These are phyloP conservation scores for Colletotrichum falcatum DNA, from an alignment of 2,329 filamentous ascomycete species.

Conservation along the genomic window DNA sequence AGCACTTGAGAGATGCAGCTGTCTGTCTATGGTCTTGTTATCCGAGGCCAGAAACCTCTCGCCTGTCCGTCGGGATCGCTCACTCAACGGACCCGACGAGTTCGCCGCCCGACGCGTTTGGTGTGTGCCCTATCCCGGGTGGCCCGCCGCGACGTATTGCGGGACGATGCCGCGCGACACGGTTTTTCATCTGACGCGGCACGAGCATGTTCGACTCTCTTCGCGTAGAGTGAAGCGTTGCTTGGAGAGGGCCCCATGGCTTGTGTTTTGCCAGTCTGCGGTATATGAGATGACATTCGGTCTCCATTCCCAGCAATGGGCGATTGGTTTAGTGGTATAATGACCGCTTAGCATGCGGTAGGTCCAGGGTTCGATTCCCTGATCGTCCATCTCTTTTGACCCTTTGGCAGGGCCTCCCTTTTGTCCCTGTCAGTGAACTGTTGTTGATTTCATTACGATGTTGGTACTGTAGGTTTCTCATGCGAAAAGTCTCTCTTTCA, in stretches of 20 bases:
- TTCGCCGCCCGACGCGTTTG: constrained; percentile 25
- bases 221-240: not conserved
- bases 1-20: not conserved
- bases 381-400: constrained; percentile 19
- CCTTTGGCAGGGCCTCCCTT: too few relatives aligned
- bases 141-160: not conserved
- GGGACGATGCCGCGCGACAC: not conserved
- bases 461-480: too few relatives aligned
- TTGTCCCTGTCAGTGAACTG: too few relatives aligned
- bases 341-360: constrained; percentile 41
- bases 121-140: constrained; percentile 25
- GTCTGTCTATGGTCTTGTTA: too few relatives aligned
- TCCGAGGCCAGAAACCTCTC: too few relatives aligned
- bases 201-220: not conserved
- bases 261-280: too few relatives aligned
- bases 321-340: constrained; percentile 42
- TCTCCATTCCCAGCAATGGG: constrained; percentile 8
- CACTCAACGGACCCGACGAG: not conserved
- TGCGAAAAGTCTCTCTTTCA: not conserved
- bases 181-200: not conserved
- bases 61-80: not conserved
- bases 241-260: not conserved
- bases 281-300: not conserved
- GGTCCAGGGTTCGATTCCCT: constrained; percentile 40
- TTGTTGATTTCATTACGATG: too few relatives aligned